Evolutionary conservation across 2,329 filamentous ascomycete genomes (phyloP).

Genomic region (Drechslerella coelobrocha): DNA sequence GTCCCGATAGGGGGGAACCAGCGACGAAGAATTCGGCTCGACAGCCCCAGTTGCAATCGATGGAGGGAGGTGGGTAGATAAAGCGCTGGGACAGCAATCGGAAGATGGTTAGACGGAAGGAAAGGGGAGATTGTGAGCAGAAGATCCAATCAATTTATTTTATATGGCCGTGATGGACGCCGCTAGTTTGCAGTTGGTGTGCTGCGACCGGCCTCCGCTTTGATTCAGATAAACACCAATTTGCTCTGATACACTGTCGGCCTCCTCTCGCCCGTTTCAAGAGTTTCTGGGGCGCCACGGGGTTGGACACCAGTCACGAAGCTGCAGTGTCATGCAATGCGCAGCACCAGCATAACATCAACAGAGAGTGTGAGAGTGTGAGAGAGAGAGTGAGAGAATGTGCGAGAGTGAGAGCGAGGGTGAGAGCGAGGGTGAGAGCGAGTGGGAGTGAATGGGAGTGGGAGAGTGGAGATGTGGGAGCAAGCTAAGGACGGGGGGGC

Average conservation of each 20-base stretch:
- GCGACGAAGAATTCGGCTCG: constrained; percentile 45
- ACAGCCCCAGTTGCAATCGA: constrained; percentile 30
- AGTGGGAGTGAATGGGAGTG: no score
- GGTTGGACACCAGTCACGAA: not conserved
- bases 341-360: no score
- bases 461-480: no score
- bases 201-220: constrained; percentile 31
- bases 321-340: no score
- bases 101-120: no score
- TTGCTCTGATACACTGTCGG: not conserved
- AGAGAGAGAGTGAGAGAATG: no score
- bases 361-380: no score
- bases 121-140: constrained; percentile 14
- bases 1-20: no score
- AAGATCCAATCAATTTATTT: constrained; percentile 36
- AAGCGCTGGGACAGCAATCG: no score
- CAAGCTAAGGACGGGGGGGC: no score
- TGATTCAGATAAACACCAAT: constrained; percentile 48
- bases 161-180: constrained; percentile 17
- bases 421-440: no score
- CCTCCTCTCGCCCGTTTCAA: not conserved
- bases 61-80: not conserved
- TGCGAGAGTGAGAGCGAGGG: no score
- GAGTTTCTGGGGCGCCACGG: constrained; percentile 1
- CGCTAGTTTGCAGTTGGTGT: constrained; percentile 11